Percentiles rank a stretch among this genome's conserved stretches.
phyloP scores from a whole-genome alignment of 805 yeast genomes.

The Kodamaea restingae region DNA sequence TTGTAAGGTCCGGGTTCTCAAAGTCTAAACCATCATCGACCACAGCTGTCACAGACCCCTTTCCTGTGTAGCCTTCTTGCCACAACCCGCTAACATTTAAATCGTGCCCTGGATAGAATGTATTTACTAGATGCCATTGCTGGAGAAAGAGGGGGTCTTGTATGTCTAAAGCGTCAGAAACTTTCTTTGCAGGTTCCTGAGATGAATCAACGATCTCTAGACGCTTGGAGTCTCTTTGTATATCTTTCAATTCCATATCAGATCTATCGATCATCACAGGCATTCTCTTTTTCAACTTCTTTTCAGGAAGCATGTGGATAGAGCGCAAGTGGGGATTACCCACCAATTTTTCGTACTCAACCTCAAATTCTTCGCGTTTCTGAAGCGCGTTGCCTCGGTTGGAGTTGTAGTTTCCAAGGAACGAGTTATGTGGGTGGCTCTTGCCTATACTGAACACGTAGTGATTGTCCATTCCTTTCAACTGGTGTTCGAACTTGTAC shows the following conservation, averaged over 20 bases:
- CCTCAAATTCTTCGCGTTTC: slow-evolving; percentile 22
- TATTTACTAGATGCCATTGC: slow-evolving; percentile 93
- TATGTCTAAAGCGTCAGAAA: slow-evolving; percentile 53
- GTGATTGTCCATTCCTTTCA: slow-evolving; percentile 57
- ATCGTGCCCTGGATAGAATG: slow-evolving; percentile 72
- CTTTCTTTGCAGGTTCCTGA: slow-evolving; percentile 42
- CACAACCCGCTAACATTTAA: slow-evolving; percentile 84
- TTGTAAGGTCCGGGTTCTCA: slow-evolving; percentile 66
- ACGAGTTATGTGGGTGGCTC: slow-evolving; percentile 27
- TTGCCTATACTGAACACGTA: slow-evolving; percentile 61
- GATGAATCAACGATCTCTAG: slow-evolving; percentile 46
- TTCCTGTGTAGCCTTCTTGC: slow-evolving; percentile 77
- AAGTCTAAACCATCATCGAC: slow-evolving; percentile 94
- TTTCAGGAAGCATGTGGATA: slow-evolving; percentile 54
- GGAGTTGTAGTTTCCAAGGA: slow-evolving; percentile 34
- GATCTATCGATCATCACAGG: slow-evolving; percentile 44
- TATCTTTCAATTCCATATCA: too few relatives aligned
- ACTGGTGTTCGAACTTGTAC: slow-evolving; percentile 56
- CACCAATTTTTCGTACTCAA: slow-evolving; percentile 23
- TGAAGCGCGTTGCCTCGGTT: slow-evolving; percentile 21
- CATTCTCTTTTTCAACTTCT: slow-evolving; percentile 49
- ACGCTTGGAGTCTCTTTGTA: not conserved
- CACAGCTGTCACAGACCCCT: slow-evolving; percentile 78
- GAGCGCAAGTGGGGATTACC: slow-evolving; percentile 34
- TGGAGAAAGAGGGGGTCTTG: slow-evolving; percentile 75